A percentile compares a stretch with the other conserved stretches of the same genome.
These are phyloP conservation scores for Avicennia marina DNA, from an alignment of 257 asterid species.

Conservation along the genomic window DNA sequence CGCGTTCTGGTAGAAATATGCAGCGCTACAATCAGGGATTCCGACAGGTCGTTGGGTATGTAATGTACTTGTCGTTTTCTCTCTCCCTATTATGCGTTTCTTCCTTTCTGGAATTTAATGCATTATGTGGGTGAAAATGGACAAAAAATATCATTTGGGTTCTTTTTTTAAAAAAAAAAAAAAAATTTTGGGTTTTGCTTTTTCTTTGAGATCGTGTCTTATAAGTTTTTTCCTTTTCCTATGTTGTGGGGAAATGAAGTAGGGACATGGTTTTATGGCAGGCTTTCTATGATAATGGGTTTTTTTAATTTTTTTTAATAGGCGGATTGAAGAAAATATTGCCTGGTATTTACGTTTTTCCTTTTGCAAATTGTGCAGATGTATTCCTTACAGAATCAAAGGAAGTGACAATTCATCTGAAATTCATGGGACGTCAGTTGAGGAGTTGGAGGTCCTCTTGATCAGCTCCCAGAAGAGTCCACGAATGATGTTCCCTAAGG, in stretches of 20 bases:
- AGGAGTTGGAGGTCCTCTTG: conserved; percentile 74
- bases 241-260: conserved; percentile 12
- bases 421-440: conserved; percentile 33
- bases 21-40: conserved; percentile 39
- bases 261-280: too few species aligned
- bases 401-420: conserved; percentile 28
- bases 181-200: not conserved
- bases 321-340: too few species aligned
- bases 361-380: conserved; percentile 40
- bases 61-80: too few species aligned
- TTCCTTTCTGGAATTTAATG: too few species aligned
- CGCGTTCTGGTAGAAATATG: conserved; percentile 38
- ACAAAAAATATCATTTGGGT: too few species aligned
- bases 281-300: too few species aligned
- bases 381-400: conserved; percentile 72
- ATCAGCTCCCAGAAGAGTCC: conserved; percentile 87
- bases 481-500: conserved; percentile 96
- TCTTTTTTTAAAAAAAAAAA: too few species aligned
- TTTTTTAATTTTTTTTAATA: too few species aligned
- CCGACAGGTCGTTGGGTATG: conserved; percentile 47
- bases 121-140: too few species aligned
- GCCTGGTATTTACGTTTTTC: too few species aligned
- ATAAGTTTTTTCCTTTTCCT: not conserved
- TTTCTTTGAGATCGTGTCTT: not conserved
- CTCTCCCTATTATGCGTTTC: too few species aligned